Conservation (phyloP, 805 yeast genomes). For the Kuraishia piskuri region DNA sequence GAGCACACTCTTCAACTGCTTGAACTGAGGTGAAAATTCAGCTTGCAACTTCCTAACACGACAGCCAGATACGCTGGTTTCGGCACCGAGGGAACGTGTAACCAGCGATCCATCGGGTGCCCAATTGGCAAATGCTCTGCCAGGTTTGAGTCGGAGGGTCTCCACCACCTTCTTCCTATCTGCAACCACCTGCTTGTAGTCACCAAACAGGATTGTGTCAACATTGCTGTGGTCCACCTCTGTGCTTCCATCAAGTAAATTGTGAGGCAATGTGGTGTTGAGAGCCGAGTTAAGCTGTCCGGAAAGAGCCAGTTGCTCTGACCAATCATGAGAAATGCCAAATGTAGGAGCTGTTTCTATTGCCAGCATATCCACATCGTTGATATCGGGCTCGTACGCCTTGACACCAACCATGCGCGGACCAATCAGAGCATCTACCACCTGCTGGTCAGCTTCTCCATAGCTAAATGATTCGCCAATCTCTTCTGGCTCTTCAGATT, state of each 20-base stretch:
- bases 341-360: constrained; percentile 32
- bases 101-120: constrained; percentile 1
- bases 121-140: constrained; percentile 6
- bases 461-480: background rate
- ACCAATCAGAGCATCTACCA: constrained; percentile 6
- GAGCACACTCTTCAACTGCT: background rate
- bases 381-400: constrained; percentile 61
- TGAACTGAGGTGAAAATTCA: background rate
- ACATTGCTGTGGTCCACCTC: constrained; percentile 23
- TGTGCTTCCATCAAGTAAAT: background rate
- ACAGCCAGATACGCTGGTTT: background rate
- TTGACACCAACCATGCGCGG: constrained; percentile 45
- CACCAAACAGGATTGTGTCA: constrained; percentile 40
- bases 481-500: constrained; percentile 1
- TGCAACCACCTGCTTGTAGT: constrained; percentile 26
- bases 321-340: constrained; percentile 54
- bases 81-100: background rate
- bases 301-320: constrained; percentile 43
- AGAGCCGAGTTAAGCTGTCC: constrained; percentile 1
- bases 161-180: constrained; percentile 17
- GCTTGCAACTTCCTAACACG: background rate
- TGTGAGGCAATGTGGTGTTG: background rate
- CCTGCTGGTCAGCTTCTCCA: background rate
- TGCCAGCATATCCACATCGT: constrained; percentile 35
- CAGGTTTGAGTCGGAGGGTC: constrained; percentile 16